phyloP scores from a whole-genome alignment of 768 basidiomycete species.

The Russula brevipes region DNA sequence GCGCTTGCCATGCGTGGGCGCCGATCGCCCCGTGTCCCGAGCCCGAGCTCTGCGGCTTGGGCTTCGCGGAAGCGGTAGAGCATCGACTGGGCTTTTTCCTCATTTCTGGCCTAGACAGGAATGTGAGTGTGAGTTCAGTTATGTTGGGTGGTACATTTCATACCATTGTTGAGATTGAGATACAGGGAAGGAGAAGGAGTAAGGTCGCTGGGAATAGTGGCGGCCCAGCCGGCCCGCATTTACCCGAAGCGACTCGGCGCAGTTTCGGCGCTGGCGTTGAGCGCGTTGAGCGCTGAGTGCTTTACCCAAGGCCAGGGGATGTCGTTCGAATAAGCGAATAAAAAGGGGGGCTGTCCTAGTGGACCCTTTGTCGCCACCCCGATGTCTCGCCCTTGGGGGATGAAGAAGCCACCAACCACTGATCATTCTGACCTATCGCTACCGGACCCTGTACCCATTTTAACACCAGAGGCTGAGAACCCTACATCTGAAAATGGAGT shows the following conservation, averaged over 20 bases:
- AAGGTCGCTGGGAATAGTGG: not conserved
- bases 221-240: not conserved
- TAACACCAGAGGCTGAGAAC: not conserved
- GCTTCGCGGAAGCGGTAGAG: slow-evolving; percentile 94
- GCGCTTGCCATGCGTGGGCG: slow-evolving; percentile 88
- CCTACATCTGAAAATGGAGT: not conserved
- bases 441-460: no score
- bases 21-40: slow-evolving; percentile 78
- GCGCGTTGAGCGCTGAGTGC: no score
- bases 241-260: no score
- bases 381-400: slow-evolving; percentile 9
- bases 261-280: not conserved
- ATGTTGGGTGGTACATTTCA: not conserved
- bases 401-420: not conserved
- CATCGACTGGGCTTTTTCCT: slow-evolving; percentile 96
- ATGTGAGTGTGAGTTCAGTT: not conserved
- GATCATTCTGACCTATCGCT: not conserved
- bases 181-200: no score
- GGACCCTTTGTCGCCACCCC: no score
- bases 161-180: slow-evolving; percentile 2
- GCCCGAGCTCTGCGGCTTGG: slow-evolving; percentile 91
- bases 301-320: not conserved
- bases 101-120: slow-evolving; percentile 77
- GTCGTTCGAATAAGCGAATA: not conserved
- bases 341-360: not conserved